Base-by-base conservation (phyloP, 2,329 filamentous ascomycete species). In the Cordyceps cateniannulata region DNA sequence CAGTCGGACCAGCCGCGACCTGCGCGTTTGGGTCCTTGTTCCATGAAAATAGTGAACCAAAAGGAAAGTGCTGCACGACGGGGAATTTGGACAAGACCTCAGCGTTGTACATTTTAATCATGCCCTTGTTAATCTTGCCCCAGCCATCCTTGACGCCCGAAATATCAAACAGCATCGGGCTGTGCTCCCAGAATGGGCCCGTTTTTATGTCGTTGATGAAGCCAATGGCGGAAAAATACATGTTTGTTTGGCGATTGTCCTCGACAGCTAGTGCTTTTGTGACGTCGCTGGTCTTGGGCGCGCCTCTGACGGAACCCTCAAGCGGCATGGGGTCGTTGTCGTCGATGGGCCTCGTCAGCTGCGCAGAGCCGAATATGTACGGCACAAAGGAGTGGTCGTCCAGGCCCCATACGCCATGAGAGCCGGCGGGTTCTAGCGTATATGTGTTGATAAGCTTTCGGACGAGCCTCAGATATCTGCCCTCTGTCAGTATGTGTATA, bases 41-140 rank as follows among this genome's bases (percentile, higher is more conserved):
- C 88, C 89, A 93, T 42, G 82, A 84, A 70, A 93, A 91, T n/a
- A 95, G 76, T 6, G 86, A 88, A 27, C 90, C 90, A 66, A 95
- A 93, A 3, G 82, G 84, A 66, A 95, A 98, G 74, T 99, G 95
- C 75, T 99, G 95, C n/a, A 99, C 91, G 3, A 99, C 95, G 3
- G 95, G 95, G 70, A 97, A 97, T 73, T 99, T 99, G 44, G 90
- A 91, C 16, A 99, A 80, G 3, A 99, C 95, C 77, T 99, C 95
- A 20, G 91, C 95, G 66, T 96, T 92, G 77, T 93, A 99, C 95
- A 99, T 99, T 76, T 98, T 99, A 69, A 99, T 85, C 95, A 99
- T 98, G 56, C 95, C 95, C 87, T 93, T 93, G 75, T 99, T 98
- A 69, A 99, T 96, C 79, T 99, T 99, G 40, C 90, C 95, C 95